phyloP scores from a whole-genome alignment of 2,329 filamentous ascomycete genomes.

The Colletotrichum kahawae region DNA sequence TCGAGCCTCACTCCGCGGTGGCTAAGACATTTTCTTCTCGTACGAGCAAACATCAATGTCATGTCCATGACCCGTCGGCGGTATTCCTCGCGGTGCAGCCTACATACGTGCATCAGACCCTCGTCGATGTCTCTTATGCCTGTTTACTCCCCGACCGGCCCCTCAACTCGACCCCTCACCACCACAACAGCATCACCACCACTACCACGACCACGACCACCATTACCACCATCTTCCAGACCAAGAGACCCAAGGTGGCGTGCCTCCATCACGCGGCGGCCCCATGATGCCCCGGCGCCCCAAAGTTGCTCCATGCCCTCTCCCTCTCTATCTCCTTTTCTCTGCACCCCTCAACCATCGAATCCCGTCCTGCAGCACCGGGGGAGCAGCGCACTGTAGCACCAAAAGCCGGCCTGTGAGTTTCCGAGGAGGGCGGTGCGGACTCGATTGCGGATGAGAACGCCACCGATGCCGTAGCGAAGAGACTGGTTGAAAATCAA shows the following conservation, averaged over 20 bases:
- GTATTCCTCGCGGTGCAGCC: neutral
- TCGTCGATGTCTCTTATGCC: neutral
- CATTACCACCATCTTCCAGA: neutral
- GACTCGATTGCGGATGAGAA: neutral
- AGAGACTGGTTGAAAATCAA: neutral
- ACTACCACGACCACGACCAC: neutral
- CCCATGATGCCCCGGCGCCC: conserved; percentile 4
- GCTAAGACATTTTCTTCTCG: conserved; percentile 4
- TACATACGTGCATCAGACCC: neutral
- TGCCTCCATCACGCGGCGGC: conserved; percentile 15
- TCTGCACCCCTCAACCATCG: neutral
- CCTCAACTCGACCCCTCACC: neutral
- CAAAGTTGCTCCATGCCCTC: neutral
- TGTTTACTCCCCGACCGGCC: neutral
- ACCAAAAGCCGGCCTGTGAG: neutral
- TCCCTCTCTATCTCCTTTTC: neutral
- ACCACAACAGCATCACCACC: neutral
- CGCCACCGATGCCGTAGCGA: neutral
- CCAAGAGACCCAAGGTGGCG: neutral
- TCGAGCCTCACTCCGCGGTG: conserved; percentile 5
- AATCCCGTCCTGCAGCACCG: neutral
- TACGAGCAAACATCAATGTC: conserved; percentile 10
- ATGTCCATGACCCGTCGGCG: neutral
- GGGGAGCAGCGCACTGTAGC: neutral
- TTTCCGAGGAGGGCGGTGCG: neutral